phyloP scores from a whole-genome alignment of 2,329 filamentous ascomycete species.

The Cladosporium sp. region DNA sequence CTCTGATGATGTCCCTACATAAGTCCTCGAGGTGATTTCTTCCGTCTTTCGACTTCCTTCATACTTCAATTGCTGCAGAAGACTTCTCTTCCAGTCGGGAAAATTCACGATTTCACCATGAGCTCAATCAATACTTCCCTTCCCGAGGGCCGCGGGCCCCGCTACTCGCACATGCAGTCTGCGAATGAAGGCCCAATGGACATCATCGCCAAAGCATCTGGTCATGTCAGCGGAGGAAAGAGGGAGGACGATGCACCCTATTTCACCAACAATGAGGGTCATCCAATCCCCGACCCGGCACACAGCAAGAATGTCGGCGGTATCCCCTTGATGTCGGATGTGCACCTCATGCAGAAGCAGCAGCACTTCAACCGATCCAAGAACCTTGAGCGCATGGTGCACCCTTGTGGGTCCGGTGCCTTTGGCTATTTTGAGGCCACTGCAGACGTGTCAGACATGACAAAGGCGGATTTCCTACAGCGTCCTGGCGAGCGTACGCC shows the following conservation, averaged over 20 bases:
- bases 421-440: conserved; percentile 46
- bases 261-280: conserved; percentile 54
- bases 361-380: conserved; percentile 56
- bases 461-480: conserved; percentile 41
- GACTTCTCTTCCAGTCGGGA: conserved; percentile 1
- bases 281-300: conserved; percentile 46
- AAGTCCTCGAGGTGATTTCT: background rate
- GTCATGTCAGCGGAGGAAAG: conserved; percentile 43
- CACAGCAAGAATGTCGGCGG: conserved; percentile 54
- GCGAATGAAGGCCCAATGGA: conserved; percentile 51
- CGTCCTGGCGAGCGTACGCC: conserved; percentile 40
- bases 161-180: conserved; percentile 37
- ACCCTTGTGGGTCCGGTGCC: conserved; percentile 41
- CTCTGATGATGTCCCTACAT: background rate
- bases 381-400: conserved; percentile 37
- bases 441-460: conserved; percentile 33
- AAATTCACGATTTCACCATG: background rate
- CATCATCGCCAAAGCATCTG: conserved; percentile 49
- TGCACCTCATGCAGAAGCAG: conserved; percentile 53
- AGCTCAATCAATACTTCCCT: conserved; percentile 6
- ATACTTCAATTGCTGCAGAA: background rate
- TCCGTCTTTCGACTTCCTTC: background rate
- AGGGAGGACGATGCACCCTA: conserved; percentile 48
- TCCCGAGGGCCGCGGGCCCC: conserved; percentile 5
- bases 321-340: conserved; percentile 48